phyloP scores from a whole-genome alignment of 345 rosid genomes.

The Excoecaria cochinchinensis region DNA sequence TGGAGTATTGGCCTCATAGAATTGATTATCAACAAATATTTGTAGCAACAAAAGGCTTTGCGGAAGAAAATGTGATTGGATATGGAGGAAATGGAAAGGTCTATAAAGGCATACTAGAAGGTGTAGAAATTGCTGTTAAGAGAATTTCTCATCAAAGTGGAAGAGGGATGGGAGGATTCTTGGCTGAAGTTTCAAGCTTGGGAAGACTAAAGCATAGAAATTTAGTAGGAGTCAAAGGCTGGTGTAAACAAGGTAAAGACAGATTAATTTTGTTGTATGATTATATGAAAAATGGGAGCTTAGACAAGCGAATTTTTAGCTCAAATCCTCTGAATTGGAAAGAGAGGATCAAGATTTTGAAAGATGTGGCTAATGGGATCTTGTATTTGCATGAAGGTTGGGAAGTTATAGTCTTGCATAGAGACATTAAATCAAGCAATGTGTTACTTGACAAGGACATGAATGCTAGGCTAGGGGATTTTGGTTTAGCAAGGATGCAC shows the following conservation, averaged over 20 bases:
- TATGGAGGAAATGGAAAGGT: conserved; percentile 38
- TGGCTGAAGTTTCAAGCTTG: conserved; percentile 70
- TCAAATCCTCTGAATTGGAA: conserved; percentile 42
- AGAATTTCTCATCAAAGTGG: conserved; percentile 56
- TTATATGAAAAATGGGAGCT: conserved; percentile 50
- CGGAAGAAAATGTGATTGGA: conserved; percentile 36
- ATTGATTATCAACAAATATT: conserved; percentile 24
- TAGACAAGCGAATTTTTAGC: conserved; percentile 51
- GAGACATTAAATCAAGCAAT: conserved; percentile 82
- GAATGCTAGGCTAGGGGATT: conserved; percentile 71
- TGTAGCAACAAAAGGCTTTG: conserved; percentile 31
- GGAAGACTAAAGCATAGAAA: conserved; percentile 70
- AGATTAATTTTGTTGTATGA: conserved; percentile 32
- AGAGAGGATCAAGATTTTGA: conserved; percentile 52
- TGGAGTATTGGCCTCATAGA: conserved; percentile 41
- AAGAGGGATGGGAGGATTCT: conserved; percentile 57
- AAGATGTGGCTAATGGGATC: conserved; percentile 61
- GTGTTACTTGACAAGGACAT: conserved; percentile 70
- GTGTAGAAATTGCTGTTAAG: conserved; percentile 63
- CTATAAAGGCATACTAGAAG: conserved; percentile 52
- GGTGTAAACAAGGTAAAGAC: conserved; percentile 63
- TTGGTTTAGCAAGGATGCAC: conserved; percentile 72
- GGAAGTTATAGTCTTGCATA: conserved; percentile 67
- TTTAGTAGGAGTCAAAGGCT: conserved; percentile 64
- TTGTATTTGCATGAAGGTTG: conserved; percentile 73